Conservation (phyloP, 2,329 filamentous ascomycete genomes). For the Fusarium begoniae region DNA sequence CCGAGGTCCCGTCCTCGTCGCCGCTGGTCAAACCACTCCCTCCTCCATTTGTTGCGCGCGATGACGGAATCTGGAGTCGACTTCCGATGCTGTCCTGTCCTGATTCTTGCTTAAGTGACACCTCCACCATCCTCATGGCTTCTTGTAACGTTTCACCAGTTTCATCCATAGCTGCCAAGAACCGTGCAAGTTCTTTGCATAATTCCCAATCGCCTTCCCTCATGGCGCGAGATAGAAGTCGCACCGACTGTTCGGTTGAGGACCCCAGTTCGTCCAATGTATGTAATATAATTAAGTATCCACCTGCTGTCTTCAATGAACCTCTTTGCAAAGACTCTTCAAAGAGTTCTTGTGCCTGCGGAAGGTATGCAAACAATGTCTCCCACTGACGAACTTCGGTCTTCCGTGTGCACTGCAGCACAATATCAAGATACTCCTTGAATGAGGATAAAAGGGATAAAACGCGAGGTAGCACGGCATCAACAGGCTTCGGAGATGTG, state of each 20-base stretch:
- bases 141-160: slow-evolving; percentile 81
- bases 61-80: slow-evolving; percentile 47
- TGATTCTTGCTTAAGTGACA: slow-evolving; percentile 45
- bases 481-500: slow-evolving; percentile 67
- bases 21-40: slow-evolving; percentile 42
- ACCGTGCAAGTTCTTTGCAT: slow-evolving; percentile 94
- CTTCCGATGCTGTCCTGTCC: slow-evolving; percentile 40
- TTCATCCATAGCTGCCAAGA: slow-evolving; percentile 90
- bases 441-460: slow-evolving; percentile 75
- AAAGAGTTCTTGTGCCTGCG: slow-evolving; percentile 89
- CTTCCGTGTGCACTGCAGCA: slow-evolving; percentile 96
- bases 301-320: slow-evolving; percentile 91
- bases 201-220: slow-evolving; percentile 92
- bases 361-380: slow-evolving; percentile 90
- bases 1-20: slow-evolving; percentile 47
- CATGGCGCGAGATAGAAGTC: slow-evolving; percentile 82
- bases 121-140: slow-evolving; percentile 71
- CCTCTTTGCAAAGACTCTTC: slow-evolving; percentile 89
- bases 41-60: slow-evolving; percentile 45
- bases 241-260: slow-evolving; percentile 80
- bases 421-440: slow-evolving; percentile 89
- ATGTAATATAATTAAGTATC: slow-evolving; percentile 94
- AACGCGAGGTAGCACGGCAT: slow-evolving; percentile 71
- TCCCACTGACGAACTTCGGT: slow-evolving; percentile 96
- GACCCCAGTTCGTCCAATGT: slow-evolving; percentile 76